Evolutionary conservation across 352 stramenopile genomes (phyloP), one percentile per base, ranked within the genome.

Genomic region (Globisporangium splendens): DNA sequence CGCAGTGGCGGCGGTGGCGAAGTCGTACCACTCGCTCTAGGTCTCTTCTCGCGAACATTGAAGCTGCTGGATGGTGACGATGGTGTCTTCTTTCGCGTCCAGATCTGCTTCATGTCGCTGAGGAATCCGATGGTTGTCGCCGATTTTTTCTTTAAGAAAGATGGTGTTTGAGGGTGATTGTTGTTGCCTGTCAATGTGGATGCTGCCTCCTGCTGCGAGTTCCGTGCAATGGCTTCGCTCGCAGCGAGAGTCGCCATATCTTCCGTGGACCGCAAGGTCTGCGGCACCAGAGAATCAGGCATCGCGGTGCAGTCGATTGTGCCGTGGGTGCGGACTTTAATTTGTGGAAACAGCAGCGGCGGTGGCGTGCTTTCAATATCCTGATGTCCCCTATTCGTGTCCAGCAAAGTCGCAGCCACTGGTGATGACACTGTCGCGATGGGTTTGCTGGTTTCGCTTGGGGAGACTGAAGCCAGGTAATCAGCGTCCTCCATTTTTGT

Each of bases 71-170:
- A 20, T 0, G 28, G 20, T 33, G 46, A 13, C 7, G 22, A 17
- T 17, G 46, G 35, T 8, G 33, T 50, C 46, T 43, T 59, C 21
- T 56, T 69, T 11, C 63, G 58, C 18, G 24, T 38, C 15, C 65
- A 39, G 20, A 66, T 62, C 14, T 55, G 50, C 28, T 56, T 51
- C 17, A 69, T 44, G 8, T 69, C 63, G 18, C 3, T 66, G 14
- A 66, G 50, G 14, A 69, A 63, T 11, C 58, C 46, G 3, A 42
- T 52, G n/a, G 59, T 69, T 14, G 18, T 54, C 0, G 17, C 10
- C 4, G 18, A 20, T 22, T 35, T 35, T 8, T 35, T 35, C 7
- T 35, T 35, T 10, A 35, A 10, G 10, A 35, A 35, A 35, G 28
- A 8, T 11, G 28, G 28, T 8, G 7, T 35, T 8, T 35, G 28